Base-by-base conservation (phyloP, 2,329 filamentous ascomycete genomes). In the Talaromyces sp. region DNA sequence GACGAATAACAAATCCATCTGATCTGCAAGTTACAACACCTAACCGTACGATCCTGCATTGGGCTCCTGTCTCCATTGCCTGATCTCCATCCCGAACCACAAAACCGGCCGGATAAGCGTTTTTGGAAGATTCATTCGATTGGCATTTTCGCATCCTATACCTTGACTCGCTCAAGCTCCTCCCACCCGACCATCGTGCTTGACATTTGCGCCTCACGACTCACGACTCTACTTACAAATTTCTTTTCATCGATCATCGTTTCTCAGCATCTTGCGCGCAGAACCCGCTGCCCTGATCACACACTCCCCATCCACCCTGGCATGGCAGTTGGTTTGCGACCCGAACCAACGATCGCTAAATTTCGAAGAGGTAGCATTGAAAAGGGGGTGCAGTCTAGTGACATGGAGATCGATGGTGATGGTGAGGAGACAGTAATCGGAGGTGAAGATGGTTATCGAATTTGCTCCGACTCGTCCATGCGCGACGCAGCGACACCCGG, bases 351-450 rank as follows among this genome's bases (percentile, higher is more conserved):
- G 11, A 39, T 44, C 20, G 33, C 29, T 5, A 17, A 49, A 3
- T 36, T n/a, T 16, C 16, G 22, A 14, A 19, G n/a, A 8, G 56
- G 37, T 22, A 44, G 27, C 44, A 47, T 49, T 16, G 35, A 53
- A 22, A 65, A 65, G 49, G 52, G 48, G 43, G 11, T 39, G 41
- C 50, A 42, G 52, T 22, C 50, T 17, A 52, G 46, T 51, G 65
- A 60, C 46, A 71, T 70, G 66, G 67, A 68, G 40, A 52, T 65
- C 50, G 65, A 66, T 49, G 57, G 54, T 41, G 56, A 60, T 17
- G 39, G 37, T 16, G 58, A 57, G n/a, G 55, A 57, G 45, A 55
- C 56, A 36, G 51, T 60, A 39, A 35, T 52, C 11, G 59, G 50
- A 32, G 58, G 56, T 27, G 50, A 57, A 52, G 54, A 55, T 48